phyloP scores from a whole-genome alignment of 2,329 filamentous ascomycete genomes.

The Claviceps sorghi region DNA sequence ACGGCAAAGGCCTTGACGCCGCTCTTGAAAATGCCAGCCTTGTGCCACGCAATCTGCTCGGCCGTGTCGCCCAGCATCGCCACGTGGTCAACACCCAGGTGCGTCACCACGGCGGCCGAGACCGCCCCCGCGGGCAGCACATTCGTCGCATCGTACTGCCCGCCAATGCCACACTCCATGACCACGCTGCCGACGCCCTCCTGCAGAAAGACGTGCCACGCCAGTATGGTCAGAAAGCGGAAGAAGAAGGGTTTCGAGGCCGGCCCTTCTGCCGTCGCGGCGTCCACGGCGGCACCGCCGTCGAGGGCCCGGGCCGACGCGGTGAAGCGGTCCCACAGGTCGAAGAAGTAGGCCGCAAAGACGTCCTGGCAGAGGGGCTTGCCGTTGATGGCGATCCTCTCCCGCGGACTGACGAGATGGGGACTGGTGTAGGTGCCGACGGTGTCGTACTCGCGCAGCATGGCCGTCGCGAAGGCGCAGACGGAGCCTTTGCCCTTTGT shows the following conservation, averaged over 20 bases:
- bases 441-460: conserved; percentile 40
- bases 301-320: conserved; percentile 21
- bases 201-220: conserved; percentile 65
- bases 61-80: conserved; percentile 66
- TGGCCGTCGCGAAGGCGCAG: conserved; percentile 67
- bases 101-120: conserved; percentile 59
- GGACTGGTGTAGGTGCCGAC: conserved; percentile 76
- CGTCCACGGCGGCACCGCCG: conserved; percentile 4
- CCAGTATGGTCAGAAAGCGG: conserved; percentile 77
- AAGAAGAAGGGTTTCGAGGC: conserved; percentile 78
- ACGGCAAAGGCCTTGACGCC: conserved; percentile 29
- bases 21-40: conserved; percentile 70
- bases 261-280: conserved; percentile 36
- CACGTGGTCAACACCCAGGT: conserved; percentile 73
- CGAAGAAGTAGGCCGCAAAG: conserved; percentile 69
- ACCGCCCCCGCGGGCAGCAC: conserved; percentile 51
- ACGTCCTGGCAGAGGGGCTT: conserved; percentile 49
- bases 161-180: conserved; percentile 87
- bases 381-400: conserved; percentile 72
- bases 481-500: conserved; percentile 93
- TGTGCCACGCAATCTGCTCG: conserved; percentile 78
- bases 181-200: conserved; percentile 68
- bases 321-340: conserved; percentile 57
- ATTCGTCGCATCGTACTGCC: conserved; percentile 87
- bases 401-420: conserved; percentile 68